A percentile compares a stretch with the other conserved stretches of the same genome.
Conservation (phyloP, 345 rosid genomes). For the Citrus hindsii region DNA sequence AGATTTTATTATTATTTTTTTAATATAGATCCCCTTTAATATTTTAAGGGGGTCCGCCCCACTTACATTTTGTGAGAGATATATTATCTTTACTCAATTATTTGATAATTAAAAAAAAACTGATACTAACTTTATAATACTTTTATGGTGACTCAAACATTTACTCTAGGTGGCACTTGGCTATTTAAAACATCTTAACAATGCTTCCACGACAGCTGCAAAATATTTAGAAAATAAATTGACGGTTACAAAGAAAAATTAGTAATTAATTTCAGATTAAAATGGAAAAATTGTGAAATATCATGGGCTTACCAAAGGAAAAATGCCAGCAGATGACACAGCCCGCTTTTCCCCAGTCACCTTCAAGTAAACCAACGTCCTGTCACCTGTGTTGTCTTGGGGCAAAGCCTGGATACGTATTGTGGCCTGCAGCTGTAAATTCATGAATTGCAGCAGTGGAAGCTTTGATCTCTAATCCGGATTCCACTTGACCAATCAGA, state of each 20-base stretch:
- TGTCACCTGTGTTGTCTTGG: too few relatives aligned
- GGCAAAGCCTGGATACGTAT: not conserved
- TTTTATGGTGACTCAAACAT: too few relatives aligned
- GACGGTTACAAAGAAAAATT: too few relatives aligned
- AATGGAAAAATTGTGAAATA: not conserved
- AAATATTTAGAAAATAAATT: not conserved
- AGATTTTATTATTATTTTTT: too few relatives aligned
- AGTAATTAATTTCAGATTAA: too few relatives aligned
- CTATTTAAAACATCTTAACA: too few relatives aligned
- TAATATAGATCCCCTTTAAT: rapidly evolving
- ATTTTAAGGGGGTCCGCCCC: rapidly evolving
- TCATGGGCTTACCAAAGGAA: not conserved
- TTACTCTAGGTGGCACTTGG: too few relatives aligned
- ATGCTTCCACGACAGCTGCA: too few relatives aligned
- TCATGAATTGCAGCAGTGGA: not conserved
- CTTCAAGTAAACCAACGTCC: slow-evolving; percentile 3
- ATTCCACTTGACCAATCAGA: not conserved
- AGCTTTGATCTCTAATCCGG: slow-evolving; percentile 13
- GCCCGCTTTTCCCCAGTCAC: not conserved
- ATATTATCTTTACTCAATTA: rapidly evolving
- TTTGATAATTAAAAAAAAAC: rapidly evolving
- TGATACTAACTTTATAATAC: too few relatives aligned
- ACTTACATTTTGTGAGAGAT: rapidly evolving
- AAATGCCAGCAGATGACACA: too few relatives aligned
- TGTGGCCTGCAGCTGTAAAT: not conserved